A percentile compares a stretch with the other conserved stretches of the same genome.
These are phyloP conservation scores for Coemansia furcata DNA, from an alignment of 192 early-diverging fungal genomes.

Conservation along the genomic window DNA sequence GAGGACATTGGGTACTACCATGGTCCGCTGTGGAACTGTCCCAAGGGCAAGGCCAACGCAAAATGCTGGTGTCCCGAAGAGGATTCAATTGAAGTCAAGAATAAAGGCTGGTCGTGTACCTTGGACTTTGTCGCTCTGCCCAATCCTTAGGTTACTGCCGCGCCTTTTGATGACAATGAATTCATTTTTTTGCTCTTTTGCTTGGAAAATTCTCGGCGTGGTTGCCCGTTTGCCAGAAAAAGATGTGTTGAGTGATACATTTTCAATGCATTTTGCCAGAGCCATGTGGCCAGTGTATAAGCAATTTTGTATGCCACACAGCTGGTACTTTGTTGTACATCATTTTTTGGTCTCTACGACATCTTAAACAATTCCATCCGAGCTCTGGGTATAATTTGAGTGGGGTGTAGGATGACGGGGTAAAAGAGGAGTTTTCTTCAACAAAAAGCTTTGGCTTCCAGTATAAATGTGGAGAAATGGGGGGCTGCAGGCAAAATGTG, in stretches of 20 bases:
- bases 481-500: background rate
- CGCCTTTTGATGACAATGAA: too few species aligned
- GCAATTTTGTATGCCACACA: slow-evolving; percentile 4
- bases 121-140: slow-evolving; percentile 35
- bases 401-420: background rate
- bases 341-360: background rate
- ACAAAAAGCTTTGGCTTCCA: background rate
- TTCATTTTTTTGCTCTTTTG: background rate
- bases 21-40: slow-evolving; percentile 34
- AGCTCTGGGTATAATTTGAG: background rate
- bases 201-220: background rate
- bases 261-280: background rate
- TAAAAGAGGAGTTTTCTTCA: background rate
- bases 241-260: background rate
- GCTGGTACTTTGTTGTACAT: background rate
- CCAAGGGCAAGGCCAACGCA: slow-evolving; percentile 39
- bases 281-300: background rate
- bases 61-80: slow-evolving; percentile 48
- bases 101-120: slow-evolving; percentile 46
- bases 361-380: background rate
- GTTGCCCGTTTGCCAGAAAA: background rate
- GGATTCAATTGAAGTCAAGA: slow-evolving; percentile 45
- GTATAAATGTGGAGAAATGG: background rate
- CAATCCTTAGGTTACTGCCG: background rate
- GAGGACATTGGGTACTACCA: slow-evolving; percentile 69